These are phyloP conservation scores for Pseudogymnoascus sp. DNA, from an alignment of 2,329 filamentous ascomycete genomes.

Conservation along the genomic window DNA sequence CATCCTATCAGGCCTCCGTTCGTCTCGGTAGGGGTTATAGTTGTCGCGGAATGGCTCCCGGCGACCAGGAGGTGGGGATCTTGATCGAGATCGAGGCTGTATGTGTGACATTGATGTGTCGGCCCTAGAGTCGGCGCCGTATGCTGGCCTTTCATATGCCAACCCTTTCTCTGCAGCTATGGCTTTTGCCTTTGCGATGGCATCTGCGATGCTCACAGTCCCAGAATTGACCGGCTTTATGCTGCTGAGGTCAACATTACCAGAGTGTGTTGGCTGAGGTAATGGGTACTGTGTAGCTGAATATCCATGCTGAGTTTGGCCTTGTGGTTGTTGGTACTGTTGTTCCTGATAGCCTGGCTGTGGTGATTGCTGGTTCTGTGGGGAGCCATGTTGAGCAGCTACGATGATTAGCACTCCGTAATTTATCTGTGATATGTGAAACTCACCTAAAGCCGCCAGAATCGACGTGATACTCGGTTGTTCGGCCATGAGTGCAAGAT, in stretches of 20 bases:
- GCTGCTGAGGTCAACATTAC: conserved; percentile 70
- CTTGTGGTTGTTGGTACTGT: conserved; percentile 34
- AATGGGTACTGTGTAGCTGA: conserved; percentile 32
- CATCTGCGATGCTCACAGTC: conserved; percentile 74
- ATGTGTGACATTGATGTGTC: conserved; percentile 37
- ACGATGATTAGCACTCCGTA: not conserved
- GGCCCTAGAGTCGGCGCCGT: conserved; percentile 25
- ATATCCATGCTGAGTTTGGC: conserved; percentile 35
- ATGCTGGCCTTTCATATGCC: conserved; percentile 49
- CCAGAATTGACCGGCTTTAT: conserved; percentile 75
- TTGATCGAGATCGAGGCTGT: conserved; percentile 58
- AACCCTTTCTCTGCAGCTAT: conserved; percentile 75
- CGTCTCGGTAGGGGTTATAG: conserved; percentile 77
- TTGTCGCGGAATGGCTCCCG: conserved; percentile 67
- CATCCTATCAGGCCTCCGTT: conserved; percentile 63
- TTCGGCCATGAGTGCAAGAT: conserved; percentile 33
- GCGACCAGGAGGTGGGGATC: conserved; percentile 61
- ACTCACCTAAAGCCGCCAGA: conserved; percentile 41
- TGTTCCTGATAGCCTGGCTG: conserved; percentile 28
- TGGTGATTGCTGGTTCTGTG: conserved; percentile 31
- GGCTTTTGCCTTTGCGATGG: conserved; percentile 75
- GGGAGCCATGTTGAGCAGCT: conserved; percentile 16
- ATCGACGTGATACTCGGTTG: conserved; percentile 43
- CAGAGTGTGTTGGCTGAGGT: conserved; percentile 57
- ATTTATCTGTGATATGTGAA: not conserved